Evolutionary conservation across 2,329 filamentous ascomycete genomes (phyloP), one percentile per base, ranked within the genome.

Genomic region (Metarhizium brunneum): DNA sequence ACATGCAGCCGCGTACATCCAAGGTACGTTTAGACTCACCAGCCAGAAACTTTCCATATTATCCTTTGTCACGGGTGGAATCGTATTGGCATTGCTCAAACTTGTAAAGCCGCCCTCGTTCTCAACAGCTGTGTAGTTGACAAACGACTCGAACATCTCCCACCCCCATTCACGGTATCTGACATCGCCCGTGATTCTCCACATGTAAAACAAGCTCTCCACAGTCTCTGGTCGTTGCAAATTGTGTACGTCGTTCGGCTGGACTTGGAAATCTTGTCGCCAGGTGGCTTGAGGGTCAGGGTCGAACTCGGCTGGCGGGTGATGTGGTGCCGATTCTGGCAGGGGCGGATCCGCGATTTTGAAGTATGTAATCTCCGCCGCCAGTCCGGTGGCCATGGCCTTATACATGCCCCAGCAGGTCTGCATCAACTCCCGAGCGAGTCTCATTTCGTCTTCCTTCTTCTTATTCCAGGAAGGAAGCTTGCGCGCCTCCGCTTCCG

Each of bases 31-130:
- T 6, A 42, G 35, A 76, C 86, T 74, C 73, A 90, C 87, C 77
- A 99, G 82, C 94, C 94, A 99, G 74, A 97, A 97, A 68, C 90
- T 95, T 74, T 99, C 94, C 92, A 99, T 96, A 64, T 97, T 97
- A 71, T 99, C 92, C 58, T 84, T 79, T 49, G 77, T 75, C 14
- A 76, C 70, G 0, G 90, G 84, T 20, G 92, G 91, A 10, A 94
- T 72, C 5, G 73, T 71, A 61, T 86, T 85, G 30, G 91, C 92
- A 66, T 95, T 83, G 18, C 79, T 79, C 58, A 97, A 76, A 61
- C 87, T 92, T 1, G 89, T 90, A 67, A 95, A 97, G 0, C 91
- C 91, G 43, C 85, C 85, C 42, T 84, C 84, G 43, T 92, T 86
- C 47, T 83, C 78, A 2, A 96, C 87, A 6, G 87, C 83, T 0